A percentile compares a stretch with the other conserved stretches of the same genome.
Conservation (phyloP, 148 eudicot species). For the Persicaria maculosa region DNA sequence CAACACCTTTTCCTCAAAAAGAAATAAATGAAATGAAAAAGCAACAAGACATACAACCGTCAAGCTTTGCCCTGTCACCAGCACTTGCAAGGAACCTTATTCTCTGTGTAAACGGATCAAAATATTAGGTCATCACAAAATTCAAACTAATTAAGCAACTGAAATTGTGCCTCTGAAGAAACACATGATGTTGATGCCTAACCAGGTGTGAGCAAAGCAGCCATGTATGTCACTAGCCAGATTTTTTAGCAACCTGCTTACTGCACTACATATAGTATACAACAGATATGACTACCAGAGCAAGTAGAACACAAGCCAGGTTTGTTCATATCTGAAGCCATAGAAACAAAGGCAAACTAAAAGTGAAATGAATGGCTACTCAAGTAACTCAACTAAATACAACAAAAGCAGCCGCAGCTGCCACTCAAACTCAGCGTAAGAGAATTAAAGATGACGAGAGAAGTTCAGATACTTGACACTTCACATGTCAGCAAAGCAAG, state of each 20-base stretch:
- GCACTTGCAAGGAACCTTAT: conserved; percentile 9
- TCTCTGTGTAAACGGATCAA: neutral
- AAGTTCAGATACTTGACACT: neutral
- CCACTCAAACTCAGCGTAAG: neutral
- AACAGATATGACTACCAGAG: neutral
- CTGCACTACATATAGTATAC: neutral
- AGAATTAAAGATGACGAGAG: neutral
- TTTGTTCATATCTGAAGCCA: conserved; percentile 1
- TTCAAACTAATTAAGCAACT: neutral
- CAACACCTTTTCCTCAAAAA: neutral
- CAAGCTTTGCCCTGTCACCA: neutral
- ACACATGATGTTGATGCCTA: neutral
- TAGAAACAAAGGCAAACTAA: neutral
- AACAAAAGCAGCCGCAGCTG: neutral
- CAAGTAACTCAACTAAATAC: neutral
- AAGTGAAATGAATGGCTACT: neutral
- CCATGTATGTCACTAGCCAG: neutral
- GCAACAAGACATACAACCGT: conserved; percentile 4
- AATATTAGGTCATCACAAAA: conserved; percentile 1
- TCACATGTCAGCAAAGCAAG: neutral
- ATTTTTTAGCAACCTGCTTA: neutral
- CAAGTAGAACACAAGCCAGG: neutral
- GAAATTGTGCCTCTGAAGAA: neutral
- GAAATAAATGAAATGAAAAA: neutral
- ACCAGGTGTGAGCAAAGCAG: neutral